Conservation (phyloP, 2,329 filamentous ascomycete species). For the Xylariales sp. region DNA sequence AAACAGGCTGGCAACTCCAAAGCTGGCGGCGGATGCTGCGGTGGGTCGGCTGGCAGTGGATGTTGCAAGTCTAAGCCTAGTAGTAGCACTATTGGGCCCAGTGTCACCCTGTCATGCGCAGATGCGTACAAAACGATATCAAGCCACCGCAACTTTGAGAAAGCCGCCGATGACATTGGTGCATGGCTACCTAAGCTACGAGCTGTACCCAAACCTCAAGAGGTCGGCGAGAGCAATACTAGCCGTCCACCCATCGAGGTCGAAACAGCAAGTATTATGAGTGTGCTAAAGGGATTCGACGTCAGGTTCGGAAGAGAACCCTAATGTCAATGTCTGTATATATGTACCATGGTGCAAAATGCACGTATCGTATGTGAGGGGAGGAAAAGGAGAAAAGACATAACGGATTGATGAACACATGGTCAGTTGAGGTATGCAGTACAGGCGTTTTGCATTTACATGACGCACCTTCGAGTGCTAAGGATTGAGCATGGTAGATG, state of each 20-base stretch:
- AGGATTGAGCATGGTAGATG: too few relatives aligned
- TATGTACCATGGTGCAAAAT: too few relatives aligned
- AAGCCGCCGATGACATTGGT: constrained; percentile 68
- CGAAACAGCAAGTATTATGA: constrained; percentile 80
- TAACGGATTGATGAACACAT: too few relatives aligned
- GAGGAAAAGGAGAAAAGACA: too few relatives aligned
- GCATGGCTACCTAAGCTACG: constrained; percentile 71
- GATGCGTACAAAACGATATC: constrained; percentile 76
- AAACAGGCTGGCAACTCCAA: constrained; percentile 27
- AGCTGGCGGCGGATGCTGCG: constrained; percentile 51
- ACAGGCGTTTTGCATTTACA: too few relatives aligned
- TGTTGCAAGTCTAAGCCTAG: constrained; percentile 53
- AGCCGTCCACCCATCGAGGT: constrained; percentile 63
- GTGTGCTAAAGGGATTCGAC: constrained; percentile 77
- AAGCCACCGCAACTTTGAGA: constrained; percentile 70
- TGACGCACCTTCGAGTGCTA: too few relatives aligned
- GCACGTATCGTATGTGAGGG: not conserved
- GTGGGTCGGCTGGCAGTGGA: constrained; percentile 55
- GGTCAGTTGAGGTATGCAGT: too few relatives aligned
- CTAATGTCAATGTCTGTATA: constrained; percentile 10
- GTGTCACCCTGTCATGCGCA: constrained; percentile 64
- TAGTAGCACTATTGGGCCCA: constrained; percentile 31
- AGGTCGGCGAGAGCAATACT: constrained; percentile 11
- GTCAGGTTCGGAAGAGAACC: constrained; percentile 57
- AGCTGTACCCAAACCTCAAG: constrained; percentile 43